Conservation (phyloP, 2,329 filamentous ascomycete species). For the Aspergillus sergii region DNA sequence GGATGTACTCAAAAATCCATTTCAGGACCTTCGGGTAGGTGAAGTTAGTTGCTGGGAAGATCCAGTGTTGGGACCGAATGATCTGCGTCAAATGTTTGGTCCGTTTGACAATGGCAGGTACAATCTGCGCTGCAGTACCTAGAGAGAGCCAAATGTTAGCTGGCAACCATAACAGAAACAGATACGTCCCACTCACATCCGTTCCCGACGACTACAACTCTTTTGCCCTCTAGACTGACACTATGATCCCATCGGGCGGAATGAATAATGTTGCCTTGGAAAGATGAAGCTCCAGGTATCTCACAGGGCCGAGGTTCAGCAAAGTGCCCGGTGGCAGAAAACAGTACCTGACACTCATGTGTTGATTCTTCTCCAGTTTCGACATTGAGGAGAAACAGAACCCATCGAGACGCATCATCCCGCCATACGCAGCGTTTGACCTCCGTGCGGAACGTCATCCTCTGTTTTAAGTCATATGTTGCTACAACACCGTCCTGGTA, state of each 20-base stretch:
- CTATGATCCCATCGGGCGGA: too few relatives aligned
- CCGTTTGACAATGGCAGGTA: slow-evolving; percentile 38
- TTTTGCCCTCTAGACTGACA: too few relatives aligned
- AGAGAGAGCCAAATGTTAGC: too few relatives aligned
- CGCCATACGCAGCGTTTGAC: slow-evolving; percentile 47
- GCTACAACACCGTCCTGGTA: slow-evolving; percentile 55
- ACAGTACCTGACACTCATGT: slow-evolving; percentile 53
- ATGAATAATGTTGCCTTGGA: too few relatives aligned
- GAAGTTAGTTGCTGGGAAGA: slow-evolving; percentile 48
- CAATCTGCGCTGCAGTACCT: slow-evolving; percentile 28
- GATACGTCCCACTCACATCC: too few relatives aligned
- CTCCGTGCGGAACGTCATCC: too few relatives aligned
- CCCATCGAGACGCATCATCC: slow-evolving; percentile 54
- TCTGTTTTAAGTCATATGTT: slow-evolving; percentile 33
- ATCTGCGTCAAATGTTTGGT: slow-evolving; percentile 60
- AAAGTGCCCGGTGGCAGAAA: slow-evolving; percentile 56
- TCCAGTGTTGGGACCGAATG: slow-evolving; percentile 60
- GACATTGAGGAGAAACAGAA: slow-evolving; percentile 29
- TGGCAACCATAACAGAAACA: too few relatives aligned
- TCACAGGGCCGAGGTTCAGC: slow-evolving; percentile 54
- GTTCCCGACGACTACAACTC: too few relatives aligned
- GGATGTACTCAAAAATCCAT: slow-evolving; percentile 46
- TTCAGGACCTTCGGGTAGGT: slow-evolving; percentile 52
- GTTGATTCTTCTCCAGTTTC: slow-evolving; percentile 26
- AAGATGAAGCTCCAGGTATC: slow-evolving; percentile 10